Base-by-base conservation (phyloP, 23 red algal species). In the Pyropia yezoensis region DNA sequence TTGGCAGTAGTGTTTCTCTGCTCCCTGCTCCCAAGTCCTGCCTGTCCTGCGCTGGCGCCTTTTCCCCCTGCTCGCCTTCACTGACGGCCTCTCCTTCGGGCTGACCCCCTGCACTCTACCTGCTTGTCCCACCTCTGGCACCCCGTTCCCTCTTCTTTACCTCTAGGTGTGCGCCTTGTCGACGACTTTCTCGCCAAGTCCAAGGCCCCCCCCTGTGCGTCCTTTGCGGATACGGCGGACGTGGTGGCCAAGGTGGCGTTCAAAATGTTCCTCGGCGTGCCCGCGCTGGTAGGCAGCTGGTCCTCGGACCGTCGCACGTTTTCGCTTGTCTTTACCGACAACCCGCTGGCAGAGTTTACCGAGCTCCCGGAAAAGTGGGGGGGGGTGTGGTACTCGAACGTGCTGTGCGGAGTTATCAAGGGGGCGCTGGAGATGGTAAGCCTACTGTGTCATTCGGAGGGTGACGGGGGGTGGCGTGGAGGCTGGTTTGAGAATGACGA, bases 131-230 rank as follows among this genome's bases (percentile, higher is more conserved):
- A 1, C 24, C 11, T 11, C 24, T 25, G 29, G 12, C 57, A 7
- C 24, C 11, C 57, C 29, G 22, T 13, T 2, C 22, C 53, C 2
- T 60, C 13, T n/a, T 4, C 24, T 17, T 3, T 65, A 26, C 2
- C 69, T n/a, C n/a, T 13, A 74, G 69, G 89, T 23, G 67, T 96
- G 21, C 85, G 94, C 18, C 70, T 98, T 4, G 85, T 86, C 18
- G 94, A 98, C 39, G 94, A 98, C 33, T 88, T 98, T 58, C 51
- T 98, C 28, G 94, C 94, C 22, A 89, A 89, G 59, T 87, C 85
- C 20, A 70, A 61, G n/a, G 67, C 72, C 65, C 59, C 54, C 24
- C 56, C 21, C 55, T 91, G 94, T 54, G 22, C 65, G 8, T 79
- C 62, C 13, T 91, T 98, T 50, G 57, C 33, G 3, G 80, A 89